A percentile compares a stretch with the other conserved stretches of the same genome.
Conservation (phyloP, 2,329 filamentous ascomycete species). For the Chaetomiaceae sp. region DNA sequence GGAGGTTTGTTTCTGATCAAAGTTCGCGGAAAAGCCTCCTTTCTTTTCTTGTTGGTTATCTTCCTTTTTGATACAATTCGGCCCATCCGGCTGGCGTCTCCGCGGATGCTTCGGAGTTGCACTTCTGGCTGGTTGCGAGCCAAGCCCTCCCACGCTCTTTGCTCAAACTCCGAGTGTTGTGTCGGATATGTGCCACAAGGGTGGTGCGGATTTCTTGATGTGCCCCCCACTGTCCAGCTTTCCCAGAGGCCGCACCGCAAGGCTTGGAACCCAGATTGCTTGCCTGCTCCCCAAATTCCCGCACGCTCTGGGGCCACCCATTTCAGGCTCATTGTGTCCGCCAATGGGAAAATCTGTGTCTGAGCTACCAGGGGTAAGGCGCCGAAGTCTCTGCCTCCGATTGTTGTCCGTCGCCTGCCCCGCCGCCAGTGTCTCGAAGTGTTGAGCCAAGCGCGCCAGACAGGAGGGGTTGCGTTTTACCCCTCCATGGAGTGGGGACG, state of each 20-base stretch:
- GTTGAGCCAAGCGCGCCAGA: conserved; percentile 17
- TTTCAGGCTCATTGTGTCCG: conserved; percentile 20
- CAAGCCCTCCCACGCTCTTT: neutral
- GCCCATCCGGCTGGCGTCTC: conserved; percentile 14
- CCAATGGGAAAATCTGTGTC: conserved; percentile 16
- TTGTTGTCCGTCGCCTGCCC: conserved; percentile 15
- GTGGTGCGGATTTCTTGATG: neutral
- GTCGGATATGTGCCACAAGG: neutral
- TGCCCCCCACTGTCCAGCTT: conserved; percentile 21
- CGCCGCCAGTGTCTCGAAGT: conserved; percentile 9
- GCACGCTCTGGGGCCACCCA: conserved; percentile 13
- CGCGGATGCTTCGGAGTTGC: conserved; percentile 21
- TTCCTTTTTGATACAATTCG: neutral
- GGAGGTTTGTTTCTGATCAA: neutral
- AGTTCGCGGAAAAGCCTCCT: neutral
- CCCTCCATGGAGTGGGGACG: conserved; percentile 12
- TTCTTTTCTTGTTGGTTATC: neutral
- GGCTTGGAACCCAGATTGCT: too few species aligned
- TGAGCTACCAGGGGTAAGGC: neutral
- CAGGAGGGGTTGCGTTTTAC: conserved; percentile 16
- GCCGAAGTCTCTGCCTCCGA: conserved; percentile 17
- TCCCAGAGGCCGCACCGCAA: too few species aligned
- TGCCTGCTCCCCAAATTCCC: neutral
- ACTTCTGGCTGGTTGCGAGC: neutral
- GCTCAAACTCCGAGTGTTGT: neutral